Evolutionary conservation across 129 eudicot genomes (phyloP).

Genomic region (Flaveria brownii): DNA sequence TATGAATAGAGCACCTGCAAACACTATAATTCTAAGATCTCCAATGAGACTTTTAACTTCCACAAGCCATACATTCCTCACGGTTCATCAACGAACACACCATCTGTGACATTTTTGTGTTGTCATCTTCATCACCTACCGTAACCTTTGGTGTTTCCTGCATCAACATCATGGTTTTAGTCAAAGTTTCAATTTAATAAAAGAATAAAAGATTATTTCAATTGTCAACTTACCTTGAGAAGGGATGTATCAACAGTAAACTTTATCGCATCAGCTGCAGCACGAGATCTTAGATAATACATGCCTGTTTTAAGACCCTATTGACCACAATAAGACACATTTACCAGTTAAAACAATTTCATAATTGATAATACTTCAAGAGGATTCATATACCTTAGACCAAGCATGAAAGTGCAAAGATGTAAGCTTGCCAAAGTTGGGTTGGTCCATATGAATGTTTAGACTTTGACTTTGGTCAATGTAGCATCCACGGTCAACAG

Average conservation of each 20-base stretch:
- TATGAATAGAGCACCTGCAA: not conserved
- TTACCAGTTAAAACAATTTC: not conserved
- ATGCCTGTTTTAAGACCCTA: constrained; percentile 96
- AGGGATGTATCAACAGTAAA: constrained; percentile 87
- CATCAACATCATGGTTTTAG: constrained; percentile 10
- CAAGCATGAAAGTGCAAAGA: constrained; percentile 95
- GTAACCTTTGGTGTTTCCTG: constrained; percentile 53
- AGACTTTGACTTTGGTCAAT: constrained; percentile 97
- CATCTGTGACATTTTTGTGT: constrained; percentile 66
- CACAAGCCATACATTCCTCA: constrained; percentile 86
- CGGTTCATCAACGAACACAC: constrained; percentile 81
- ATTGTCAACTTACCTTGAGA: constrained; percentile 47
- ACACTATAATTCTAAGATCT: not conserved
- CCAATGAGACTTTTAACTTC: constrained; percentile 41
- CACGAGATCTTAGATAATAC: constrained; percentile 85
- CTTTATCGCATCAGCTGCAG: constrained; percentile 98
- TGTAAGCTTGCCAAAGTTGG: constrained; percentile 84
- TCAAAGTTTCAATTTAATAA: not conserved
- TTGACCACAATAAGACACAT: not conserved
- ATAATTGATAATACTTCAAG: not conserved
- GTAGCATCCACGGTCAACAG: constrained; percentile 95
- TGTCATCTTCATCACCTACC: constrained; percentile 43
- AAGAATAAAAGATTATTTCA: not conserved
- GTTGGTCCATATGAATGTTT: constrained; percentile 93
- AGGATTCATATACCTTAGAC: constrained; percentile 57